Base-by-base conservation (phyloP, 306 rosid genomes). In the Citrullus mucosospermus region DNA sequence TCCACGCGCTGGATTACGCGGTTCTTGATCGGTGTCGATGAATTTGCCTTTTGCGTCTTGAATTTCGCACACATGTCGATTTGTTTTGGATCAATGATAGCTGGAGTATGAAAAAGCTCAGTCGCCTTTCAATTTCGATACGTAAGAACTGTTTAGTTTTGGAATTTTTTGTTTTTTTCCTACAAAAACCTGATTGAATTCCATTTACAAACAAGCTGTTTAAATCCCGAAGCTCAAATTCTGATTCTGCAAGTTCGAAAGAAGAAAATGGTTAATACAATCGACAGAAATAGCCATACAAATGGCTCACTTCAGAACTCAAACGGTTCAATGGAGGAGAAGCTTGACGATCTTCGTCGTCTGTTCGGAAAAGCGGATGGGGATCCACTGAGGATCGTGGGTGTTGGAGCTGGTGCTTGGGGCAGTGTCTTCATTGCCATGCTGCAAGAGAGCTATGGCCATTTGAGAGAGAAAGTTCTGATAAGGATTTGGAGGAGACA, bases 331-430 rank as follows among this genome's bases (percentile, higher is more conserved):
- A 79, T 86, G 7, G 98, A 94, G 75, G 92, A 86, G 87, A 92
- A 90, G 90, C 83, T 92, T n/a, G 96, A 94, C 58, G 96, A 92
- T 85, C 84, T 92, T 63, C 92, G 95, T 13, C 34, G n/a, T 48
- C 78, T 87, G 17, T 69, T 92, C 81, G 95, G 93, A 10, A 94
- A 94, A 89, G 85, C 85, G 9, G 91, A 94, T 50, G 94, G 89
- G 79, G 98, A 92, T 87, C 98, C 98, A 0, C 80, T 94, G 61
- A 84, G 90, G 86, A 94, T 94, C 70, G 98, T 92, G 77, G 91
- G 97, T 56, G 92, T 92, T 3, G 98, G 98, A 58, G 98, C 97
- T 22, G 98, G 98, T 71, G 98, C 98, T 79, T 94, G 98, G 98
- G 98, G 98, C 44, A 92, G 98, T 79, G 98, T 94, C 9, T 94